phyloP scores from a whole-genome alignment of 805 yeast species.

The Zygoascus biomembranicola region DNA sequence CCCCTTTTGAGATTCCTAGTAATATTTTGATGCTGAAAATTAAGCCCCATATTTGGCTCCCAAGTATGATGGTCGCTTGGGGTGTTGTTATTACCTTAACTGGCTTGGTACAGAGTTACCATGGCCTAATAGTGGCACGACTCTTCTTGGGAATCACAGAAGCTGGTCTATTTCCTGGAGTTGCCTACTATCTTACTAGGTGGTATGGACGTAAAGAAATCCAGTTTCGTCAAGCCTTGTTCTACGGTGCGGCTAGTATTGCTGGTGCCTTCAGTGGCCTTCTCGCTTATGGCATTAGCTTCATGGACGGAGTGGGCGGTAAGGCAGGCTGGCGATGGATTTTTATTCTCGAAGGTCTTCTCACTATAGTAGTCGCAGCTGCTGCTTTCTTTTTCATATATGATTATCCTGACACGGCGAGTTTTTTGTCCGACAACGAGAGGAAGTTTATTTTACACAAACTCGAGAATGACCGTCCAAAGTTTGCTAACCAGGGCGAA shows the following conservation, averaged over 20 bases:
- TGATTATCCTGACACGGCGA: slow-evolving; percentile 48
- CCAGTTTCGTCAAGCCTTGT: slow-evolving; percentile 33
- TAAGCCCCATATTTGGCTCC: slow-evolving; percentile 31
- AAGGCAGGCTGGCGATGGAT: slow-evolving; percentile 33
- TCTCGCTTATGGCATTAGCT: slow-evolving; percentile 35
- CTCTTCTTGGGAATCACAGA: slow-evolving; percentile 35
- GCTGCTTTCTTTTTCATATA: slow-evolving; percentile 31
- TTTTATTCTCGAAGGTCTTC: slow-evolving; percentile 35
- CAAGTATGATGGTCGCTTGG: slow-evolving; percentile 28
- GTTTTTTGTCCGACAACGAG: slow-evolving; percentile 38
- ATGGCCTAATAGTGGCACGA: slow-evolving; percentile 30
- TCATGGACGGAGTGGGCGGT: slow-evolving; percentile 37
- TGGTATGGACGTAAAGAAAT: slow-evolving; percentile 34
- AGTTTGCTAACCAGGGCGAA: not conserved
- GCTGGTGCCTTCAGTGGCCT: slow-evolving; percentile 33
- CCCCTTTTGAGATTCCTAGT: slow-evolving; percentile 21
- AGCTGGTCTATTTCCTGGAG: slow-evolving; percentile 38
- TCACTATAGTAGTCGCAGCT: slow-evolving; percentile 30
- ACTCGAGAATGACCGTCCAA: slow-evolving; percentile 23
- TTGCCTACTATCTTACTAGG: slow-evolving; percentile 24
- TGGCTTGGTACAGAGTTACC: slow-evolving; percentile 28
- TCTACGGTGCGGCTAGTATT: slow-evolving; percentile 24
- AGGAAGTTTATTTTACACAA: slow-evolving; percentile 42
- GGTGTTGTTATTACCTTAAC: slow-evolving; percentile 30
- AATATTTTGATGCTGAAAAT: slow-evolving; percentile 26